Evolutionary conservation across 257 asterid species (phyloP).

Genomic region (Vinca minor): DNA sequence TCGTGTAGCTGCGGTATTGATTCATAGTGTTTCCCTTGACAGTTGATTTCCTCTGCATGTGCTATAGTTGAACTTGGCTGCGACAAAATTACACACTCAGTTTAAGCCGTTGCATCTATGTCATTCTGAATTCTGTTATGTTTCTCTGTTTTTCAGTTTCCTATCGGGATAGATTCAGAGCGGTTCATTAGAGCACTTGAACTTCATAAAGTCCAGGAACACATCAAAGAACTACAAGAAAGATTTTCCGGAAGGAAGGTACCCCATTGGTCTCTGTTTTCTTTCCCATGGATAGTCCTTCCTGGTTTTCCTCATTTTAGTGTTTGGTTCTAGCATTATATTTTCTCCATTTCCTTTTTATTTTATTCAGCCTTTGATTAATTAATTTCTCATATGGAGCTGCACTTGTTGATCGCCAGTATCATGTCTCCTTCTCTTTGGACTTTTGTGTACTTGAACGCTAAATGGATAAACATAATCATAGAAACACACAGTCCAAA

Average conservation of each 20-base stretch:
- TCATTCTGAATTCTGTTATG: slow-evolving; percentile 14
- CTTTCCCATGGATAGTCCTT: background rate
- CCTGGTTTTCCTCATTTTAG: background rate
- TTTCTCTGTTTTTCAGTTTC: slow-evolving; percentile 47
- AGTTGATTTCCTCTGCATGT: slow-evolving; percentile 11
- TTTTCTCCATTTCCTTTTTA: background rate
- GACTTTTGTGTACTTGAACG: background rate
- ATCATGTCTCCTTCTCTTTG: background rate
- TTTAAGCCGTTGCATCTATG: slow-evolving; percentile 4
- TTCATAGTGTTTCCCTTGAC: slow-evolving; percentile 4
- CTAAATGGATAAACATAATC: background rate
- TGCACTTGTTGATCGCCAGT: background rate
- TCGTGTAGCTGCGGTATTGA: slow-evolving; percentile 89
- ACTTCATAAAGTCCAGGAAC: slow-evolving; percentile 45
- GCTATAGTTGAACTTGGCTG: slow-evolving; percentile 9
- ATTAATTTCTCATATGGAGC: background rate
- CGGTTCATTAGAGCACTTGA: slow-evolving; percentile 82
- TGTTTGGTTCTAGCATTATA: background rate
- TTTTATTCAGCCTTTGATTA: background rate
- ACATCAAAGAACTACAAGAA: slow-evolving; percentile 57
- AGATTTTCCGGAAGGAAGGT: slow-evolving; percentile 91
- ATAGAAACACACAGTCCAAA: background rate
- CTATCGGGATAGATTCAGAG: slow-evolving; percentile 88
- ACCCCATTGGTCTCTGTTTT: slow-evolving; percentile 13
- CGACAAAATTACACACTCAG: slow-evolving; percentile 1